Evolutionary conservation across 495 filamentous ascomycete species (phyloP).

Genomic region (Aspergillus panamensis): DNA sequence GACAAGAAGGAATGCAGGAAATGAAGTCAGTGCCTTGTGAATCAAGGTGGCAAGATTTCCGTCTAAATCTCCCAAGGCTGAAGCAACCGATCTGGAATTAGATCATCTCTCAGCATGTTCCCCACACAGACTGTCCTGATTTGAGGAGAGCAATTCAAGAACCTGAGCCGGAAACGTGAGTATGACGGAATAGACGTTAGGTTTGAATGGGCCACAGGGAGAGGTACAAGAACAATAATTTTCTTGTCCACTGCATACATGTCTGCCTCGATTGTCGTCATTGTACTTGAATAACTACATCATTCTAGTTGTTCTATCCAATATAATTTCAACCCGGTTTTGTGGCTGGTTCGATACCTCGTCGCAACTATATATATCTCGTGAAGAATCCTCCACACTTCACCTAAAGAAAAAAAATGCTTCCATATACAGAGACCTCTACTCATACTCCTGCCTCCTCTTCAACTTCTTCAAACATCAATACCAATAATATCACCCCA

Average conservation of each 20-base stretch:
- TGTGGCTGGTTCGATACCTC: not conserved
- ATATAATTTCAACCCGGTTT: not conserved
- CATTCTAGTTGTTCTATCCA: not conserved
- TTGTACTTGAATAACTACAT: not conserved
- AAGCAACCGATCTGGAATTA: not conserved
- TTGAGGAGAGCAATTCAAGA: not conserved
- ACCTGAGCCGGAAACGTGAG: not conserved
- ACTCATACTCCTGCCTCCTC: constrained; percentile 33
- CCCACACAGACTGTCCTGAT: not conserved
- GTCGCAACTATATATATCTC: constrained; percentile 2
- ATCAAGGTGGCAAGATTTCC: not conserved
- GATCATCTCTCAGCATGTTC: not conserved
- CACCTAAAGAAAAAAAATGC: constrained; percentile 22
- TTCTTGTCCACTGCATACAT: not conserved
- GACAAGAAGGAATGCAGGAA: no score
- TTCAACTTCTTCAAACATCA: constrained; percentile 24
- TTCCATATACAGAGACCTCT: constrained; percentile 33
- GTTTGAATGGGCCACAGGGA: not conserved
- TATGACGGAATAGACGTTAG: constrained; percentile 6
- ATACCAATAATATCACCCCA: constrained; percentile 1
- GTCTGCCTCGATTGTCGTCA: not conserved
- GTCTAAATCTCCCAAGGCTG: not conserved
- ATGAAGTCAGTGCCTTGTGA: no score
- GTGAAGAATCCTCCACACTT: not conserved
- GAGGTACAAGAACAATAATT: not conserved